phyloP scores from a whole-genome alignment of 192 early-diverging fungal genomes.

The Chytriomyces confervae region DNA sequence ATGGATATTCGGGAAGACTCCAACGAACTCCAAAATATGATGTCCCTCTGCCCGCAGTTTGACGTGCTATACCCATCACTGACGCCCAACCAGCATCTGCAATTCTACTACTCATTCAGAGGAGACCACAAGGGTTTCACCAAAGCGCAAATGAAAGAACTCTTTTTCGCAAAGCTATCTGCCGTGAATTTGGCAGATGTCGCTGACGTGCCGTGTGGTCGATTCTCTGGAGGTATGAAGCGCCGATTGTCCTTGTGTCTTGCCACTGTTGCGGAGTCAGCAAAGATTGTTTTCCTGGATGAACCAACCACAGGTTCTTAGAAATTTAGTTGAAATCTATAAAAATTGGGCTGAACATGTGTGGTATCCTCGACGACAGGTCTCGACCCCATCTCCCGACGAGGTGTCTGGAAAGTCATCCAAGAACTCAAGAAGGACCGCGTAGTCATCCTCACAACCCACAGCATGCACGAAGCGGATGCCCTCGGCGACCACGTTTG shows the following conservation, averaged over 20 bases:
- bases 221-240: slow-evolving; percentile 62
- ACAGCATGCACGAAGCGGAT: slow-evolving; percentile 79
- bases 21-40: slow-evolving; percentile 60
- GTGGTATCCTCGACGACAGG: slow-evolving; percentile 56
- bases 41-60: slow-evolving; percentile 77
- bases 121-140: slow-evolving; percentile 59
- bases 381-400: slow-evolving; percentile 70
- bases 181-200: slow-evolving; percentile 60
- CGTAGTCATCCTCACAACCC: slow-evolving; percentile 61
- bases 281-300: slow-evolving; percentile 70
- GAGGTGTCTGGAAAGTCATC: slow-evolving; percentile 67
- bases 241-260: slow-evolving; percentile 67
- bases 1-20: slow-evolving; percentile 59
- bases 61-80: slow-evolving; percentile 71
- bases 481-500: slow-evolving; percentile 50
- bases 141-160: slow-evolving; percentile 44
- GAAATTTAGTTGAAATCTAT: neutral
- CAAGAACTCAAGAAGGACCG: slow-evolving; percentile 63
- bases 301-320: slow-evolving; percentile 55
- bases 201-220: slow-evolving; percentile 53
- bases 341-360: too few species aligned
- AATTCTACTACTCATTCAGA: slow-evolving; percentile 65
- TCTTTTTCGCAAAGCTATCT: slow-evolving; percentile 58
- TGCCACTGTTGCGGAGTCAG: slow-evolving; percentile 63
- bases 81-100: slow-evolving; percentile 67